A percentile compares a stretch with the other conserved stretches of the same genome.
phyloP scores from a whole-genome alignment of 2,329 filamentous ascomycete species.

The Aspergillus sclerotialis region DNA sequence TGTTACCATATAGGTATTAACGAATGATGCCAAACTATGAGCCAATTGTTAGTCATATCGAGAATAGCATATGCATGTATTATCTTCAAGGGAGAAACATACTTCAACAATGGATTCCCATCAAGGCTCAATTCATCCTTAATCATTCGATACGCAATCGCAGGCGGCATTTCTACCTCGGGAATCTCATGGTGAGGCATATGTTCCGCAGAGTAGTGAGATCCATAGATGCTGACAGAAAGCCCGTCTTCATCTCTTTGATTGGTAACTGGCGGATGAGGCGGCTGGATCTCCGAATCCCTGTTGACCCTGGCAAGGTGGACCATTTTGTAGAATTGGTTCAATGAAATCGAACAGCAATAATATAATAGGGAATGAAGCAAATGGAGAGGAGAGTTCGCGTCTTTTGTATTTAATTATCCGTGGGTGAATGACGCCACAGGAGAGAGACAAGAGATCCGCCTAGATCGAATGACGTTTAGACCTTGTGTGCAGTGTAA shows the following conservation, averaged over 20 bases:
- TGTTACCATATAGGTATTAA: conserved; percentile 62
- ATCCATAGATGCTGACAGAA: conserved; percentile 78
- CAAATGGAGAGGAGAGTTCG: neutral
- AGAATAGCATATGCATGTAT: neutral
- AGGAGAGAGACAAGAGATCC: too few relatives aligned
- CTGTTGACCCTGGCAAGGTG: conserved; percentile 26
- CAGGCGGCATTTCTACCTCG: conserved; percentile 76
- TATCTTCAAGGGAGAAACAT: conserved; percentile 26
- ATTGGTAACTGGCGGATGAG: conserved; percentile 30
- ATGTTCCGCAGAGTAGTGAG: conserved; percentile 70
- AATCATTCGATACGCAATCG: conserved; percentile 60
- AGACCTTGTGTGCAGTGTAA: neutral
- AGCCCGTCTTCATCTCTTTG: conserved; percentile 35
- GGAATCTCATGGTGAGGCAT: conserved; percentile 79
- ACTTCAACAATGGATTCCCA: conserved; percentile 62
- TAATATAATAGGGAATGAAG: neutral
- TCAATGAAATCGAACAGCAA: neutral
- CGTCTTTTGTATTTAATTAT: neutral
- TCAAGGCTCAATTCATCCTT: conserved; percentile 59
- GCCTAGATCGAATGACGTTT: neutral
- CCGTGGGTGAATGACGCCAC: neutral
- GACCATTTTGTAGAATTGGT: conserved; percentile 23
- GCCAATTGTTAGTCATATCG: too few relatives aligned
- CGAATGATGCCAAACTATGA: conserved; percentile 49
- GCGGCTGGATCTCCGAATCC: conserved; percentile 20